These are phyloP conservation scores for Eustoma russellianum DNA, from an alignment of 257 asterid species.

Conservation along the genomic window DNA sequence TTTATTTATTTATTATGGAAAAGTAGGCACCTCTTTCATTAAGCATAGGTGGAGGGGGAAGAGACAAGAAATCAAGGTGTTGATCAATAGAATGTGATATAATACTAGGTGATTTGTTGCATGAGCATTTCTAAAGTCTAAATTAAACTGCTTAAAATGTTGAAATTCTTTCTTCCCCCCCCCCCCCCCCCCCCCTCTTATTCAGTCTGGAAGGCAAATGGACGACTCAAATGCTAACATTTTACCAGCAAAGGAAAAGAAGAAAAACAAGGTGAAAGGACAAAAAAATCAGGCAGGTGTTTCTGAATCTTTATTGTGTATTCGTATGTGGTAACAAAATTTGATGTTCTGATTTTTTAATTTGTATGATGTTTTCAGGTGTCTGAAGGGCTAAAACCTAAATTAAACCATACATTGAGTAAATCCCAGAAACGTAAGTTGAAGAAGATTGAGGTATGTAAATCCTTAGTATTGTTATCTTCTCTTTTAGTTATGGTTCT, in stretches of 20 bases:
- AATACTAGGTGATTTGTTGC: too few species aligned
- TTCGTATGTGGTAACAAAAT: background rate
- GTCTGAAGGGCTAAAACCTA: slow-evolving; percentile 17
- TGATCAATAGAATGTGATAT: too few species aligned
- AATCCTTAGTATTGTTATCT: background rate
- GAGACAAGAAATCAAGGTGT: too few species aligned
- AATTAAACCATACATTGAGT: slow-evolving; percentile 35
- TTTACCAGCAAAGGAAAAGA: slow-evolving; percentile 42
- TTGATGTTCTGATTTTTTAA: background rate
- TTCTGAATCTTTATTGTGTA: background rate
- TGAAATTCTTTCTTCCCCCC: background rate
- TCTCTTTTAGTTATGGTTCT: background rate
- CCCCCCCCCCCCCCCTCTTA: background rate
- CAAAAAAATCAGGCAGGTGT: slow-evolving; percentile 36
- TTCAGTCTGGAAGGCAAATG: slow-evolving; percentile 12
- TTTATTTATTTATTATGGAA: too few species aligned
- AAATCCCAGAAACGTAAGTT: slow-evolving; percentile 75
- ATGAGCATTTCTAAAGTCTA: too few species aligned
- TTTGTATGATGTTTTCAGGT: slow-evolving; percentile 20
- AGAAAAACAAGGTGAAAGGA: slow-evolving; percentile 29
- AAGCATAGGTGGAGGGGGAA: too few species aligned
- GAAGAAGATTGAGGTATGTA: slow-evolving; percentile 67
- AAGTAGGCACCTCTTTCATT: too few species aligned
- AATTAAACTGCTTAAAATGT: background rate
- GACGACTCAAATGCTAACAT: slow-evolving; percentile 36